These are phyloP conservation scores for Trichoderma sp. DNA, from an alignment of 2,329 filamentous ascomycete species.

Conservation along the genomic window DNA sequence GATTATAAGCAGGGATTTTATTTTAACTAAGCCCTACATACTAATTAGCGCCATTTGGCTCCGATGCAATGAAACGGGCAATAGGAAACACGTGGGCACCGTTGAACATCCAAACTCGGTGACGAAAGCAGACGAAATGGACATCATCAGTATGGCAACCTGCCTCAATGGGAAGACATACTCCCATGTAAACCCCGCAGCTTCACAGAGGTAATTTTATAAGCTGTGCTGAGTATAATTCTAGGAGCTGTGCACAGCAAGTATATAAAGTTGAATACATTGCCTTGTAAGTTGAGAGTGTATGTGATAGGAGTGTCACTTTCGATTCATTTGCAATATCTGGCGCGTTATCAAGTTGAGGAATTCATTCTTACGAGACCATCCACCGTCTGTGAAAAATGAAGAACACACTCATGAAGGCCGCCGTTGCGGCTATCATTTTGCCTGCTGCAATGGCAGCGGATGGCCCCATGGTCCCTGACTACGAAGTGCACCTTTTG, in stretches of 20 bases:
- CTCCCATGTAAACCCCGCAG: not conserved
- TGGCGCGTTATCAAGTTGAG: not conserved
- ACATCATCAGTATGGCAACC: not conserved
- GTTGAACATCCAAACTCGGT: not conserved
- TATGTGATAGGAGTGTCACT: not conserved
- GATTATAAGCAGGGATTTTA: not conserved
- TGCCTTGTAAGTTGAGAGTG: not conserved
- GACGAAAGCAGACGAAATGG: not conserved
- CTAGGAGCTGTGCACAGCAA: too few relatives aligned
- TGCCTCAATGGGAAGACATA: not conserved
- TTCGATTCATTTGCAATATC: not conserved
- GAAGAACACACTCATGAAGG: not conserved
- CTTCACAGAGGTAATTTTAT: too few relatives aligned
- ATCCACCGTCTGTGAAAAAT: not conserved
- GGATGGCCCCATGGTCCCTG: not conserved
- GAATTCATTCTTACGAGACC: not conserved
- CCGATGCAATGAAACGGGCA: not conserved
- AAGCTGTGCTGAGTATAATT: too few relatives aligned
- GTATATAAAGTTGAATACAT: not conserved
- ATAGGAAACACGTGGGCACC: not conserved
- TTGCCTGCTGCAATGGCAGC: not conserved
- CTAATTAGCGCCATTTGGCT: not conserved
- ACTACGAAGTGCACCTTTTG: constrained; percentile 7
- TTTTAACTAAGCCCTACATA: not conserved
- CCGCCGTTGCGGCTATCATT: not conserved